Evolutionary conservation across 495 filamentous ascomycete species (phyloP).

Genomic region (Penicillium cinerascens): DNA sequence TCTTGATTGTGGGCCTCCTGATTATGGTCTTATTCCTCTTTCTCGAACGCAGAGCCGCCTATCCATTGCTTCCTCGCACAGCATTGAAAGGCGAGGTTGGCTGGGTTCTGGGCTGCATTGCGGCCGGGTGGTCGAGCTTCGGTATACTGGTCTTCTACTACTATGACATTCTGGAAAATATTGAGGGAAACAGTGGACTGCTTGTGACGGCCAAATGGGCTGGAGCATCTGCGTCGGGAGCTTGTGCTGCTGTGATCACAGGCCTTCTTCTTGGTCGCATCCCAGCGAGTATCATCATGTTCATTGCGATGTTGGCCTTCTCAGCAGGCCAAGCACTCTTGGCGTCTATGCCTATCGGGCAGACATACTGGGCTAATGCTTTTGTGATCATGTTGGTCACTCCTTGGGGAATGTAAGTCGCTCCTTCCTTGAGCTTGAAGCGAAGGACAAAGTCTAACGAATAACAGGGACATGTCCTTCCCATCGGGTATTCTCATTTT

Average conservation of each 20-base stretch:
- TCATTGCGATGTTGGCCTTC: constrained; percentile 45
- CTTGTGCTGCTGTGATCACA: constrained; percentile 41
- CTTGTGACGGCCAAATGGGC: constrained; percentile 34
- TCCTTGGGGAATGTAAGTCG: constrained; percentile 54
- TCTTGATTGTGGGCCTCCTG: constrained; percentile 54
- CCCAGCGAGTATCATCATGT: constrained; percentile 45
- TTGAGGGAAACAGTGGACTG: constrained; percentile 34
- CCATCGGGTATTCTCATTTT: constrained; percentile 36
- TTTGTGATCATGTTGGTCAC: constrained; percentile 48
- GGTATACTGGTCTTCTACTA: constrained; percentile 50
- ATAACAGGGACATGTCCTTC: constrained; percentile 35
- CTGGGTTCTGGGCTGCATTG: constrained; percentile 54
- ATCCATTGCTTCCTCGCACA: constrained; percentile 53
- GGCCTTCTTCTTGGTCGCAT: constrained; percentile 40
- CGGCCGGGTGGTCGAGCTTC: constrained; percentile 55
- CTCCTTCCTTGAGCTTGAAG: constrained; percentile 25
- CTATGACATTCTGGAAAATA: constrained; percentile 36
- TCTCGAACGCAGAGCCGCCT: constrained; percentile 43
- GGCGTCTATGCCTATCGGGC: constrained; percentile 33
- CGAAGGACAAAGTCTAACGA: constrained; percentile 3
- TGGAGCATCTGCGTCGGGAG: constrained; percentile 37
- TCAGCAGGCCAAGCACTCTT: constrained; percentile 33
- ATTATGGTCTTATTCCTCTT: constrained; percentile 48
- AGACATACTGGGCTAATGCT: constrained; percentile 43
- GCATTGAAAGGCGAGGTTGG: constrained; percentile 46